Conservation (phyloP, 2,329 filamentous ascomycete genomes). For the Colletotrichum incanum region DNA sequence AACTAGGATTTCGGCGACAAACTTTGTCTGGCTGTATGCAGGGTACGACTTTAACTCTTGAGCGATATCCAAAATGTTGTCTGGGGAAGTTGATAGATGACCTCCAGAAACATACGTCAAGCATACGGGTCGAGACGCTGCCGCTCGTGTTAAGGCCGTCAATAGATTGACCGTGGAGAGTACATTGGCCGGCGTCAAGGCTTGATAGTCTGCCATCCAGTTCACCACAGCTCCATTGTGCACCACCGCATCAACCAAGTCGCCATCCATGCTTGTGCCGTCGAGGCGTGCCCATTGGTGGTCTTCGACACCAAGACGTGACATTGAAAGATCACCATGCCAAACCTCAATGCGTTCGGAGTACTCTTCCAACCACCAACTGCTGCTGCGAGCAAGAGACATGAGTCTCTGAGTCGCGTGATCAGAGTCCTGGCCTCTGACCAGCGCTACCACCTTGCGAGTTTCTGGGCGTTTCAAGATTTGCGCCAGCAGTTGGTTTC, state of each 20-base stretch:
- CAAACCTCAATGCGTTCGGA: conserved; percentile 30
- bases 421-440: conserved; percentile 31
- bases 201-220: conserved; percentile 34
- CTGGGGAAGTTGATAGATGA: conserved; percentile 30
- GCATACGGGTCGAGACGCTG: conserved; percentile 3
- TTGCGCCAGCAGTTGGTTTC: conserved; percentile 40
- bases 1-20: conserved; percentile 45
- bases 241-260: conserved; percentile 23
- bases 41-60: conserved; percentile 25
- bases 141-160: conserved; percentile 1
- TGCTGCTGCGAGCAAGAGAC: conserved; percentile 30
- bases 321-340: conserved; percentile 29
- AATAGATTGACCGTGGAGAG: conserved; percentile 31
- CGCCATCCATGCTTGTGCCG: conserved; percentile 7
- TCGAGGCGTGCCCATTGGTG: conserved; percentile 24
- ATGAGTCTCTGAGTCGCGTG: conserved; percentile 41
- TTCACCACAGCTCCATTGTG: conserved; percentile 41
- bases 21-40: conserved; percentile 47
- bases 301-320: conserved; percentile 20
- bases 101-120: conserved; percentile 35
- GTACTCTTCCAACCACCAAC: conserved; percentile 43
- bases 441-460: conserved; percentile 27
- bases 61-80: conserved; percentile 5
- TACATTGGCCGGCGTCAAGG: conserved; percentile 26
- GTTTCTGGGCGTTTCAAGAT: conserved; percentile 13